phyloP scores from a whole-genome alignment of 306 rosid species.

The Cercis canadensis region DNA sequence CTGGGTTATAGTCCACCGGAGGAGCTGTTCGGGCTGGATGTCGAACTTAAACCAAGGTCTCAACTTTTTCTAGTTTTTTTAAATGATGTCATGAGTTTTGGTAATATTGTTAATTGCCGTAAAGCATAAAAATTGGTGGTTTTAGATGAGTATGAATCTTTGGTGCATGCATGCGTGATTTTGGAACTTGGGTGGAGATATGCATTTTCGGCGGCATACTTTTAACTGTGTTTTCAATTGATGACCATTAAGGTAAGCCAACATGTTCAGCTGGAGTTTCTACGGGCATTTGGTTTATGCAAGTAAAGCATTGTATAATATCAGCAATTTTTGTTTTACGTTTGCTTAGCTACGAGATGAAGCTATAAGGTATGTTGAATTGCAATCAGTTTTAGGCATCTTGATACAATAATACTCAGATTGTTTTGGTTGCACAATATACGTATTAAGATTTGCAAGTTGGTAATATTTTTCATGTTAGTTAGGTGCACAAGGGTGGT shows the following conservation, averaged over 20 bases:
- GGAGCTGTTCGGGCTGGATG: slow-evolving; percentile 72
- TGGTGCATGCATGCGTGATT: neutral
- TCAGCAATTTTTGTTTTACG: neutral
- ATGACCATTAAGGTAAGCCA: neutral
- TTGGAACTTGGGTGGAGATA: neutral
- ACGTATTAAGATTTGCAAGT: slow-evolving; percentile 9
- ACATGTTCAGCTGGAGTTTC: neutral
- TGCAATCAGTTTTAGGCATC: neutral
- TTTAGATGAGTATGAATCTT: neutral
- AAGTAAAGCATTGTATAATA: neutral
- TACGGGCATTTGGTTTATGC: neutral
- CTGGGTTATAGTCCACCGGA: slow-evolving; percentile 70
- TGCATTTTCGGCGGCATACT: neutral
- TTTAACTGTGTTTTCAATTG: neutral
- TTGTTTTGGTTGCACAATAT: neutral
- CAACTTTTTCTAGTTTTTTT: neutral
- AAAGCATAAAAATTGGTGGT: neutral
- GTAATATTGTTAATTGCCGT: neutral
- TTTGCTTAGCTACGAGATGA: too few relatives aligned
- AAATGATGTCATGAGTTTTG: neutral
- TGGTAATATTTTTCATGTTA: slow-evolving; percentile 9
- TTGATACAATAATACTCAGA: neutral
- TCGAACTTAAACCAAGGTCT: slow-evolving; percentile 68
- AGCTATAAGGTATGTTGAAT: neutral
- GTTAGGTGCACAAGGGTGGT: neutral